phyloP scores from a whole-genome alignment of 78 protist genomes.

The Dictyostelium firmibasis region DNA sequence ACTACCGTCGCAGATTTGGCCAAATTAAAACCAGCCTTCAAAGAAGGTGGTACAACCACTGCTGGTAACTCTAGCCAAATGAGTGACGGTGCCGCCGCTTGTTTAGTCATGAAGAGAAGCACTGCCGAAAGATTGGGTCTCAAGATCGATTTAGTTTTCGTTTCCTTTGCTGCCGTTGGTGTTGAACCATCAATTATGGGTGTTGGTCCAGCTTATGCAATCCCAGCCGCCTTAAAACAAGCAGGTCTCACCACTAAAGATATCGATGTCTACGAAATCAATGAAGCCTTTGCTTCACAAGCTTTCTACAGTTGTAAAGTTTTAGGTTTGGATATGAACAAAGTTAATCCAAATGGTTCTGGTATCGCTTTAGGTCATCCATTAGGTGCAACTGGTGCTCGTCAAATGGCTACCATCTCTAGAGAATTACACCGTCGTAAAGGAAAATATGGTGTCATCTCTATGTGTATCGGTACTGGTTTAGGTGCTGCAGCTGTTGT shows the following conservation, averaged over 20 bases:
- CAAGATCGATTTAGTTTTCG: constrained; percentile 42
- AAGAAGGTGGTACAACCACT: constrained; percentile 86
- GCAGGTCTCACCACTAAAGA: constrained; percentile 91
- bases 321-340: constrained; percentile 65
- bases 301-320: constrained; percentile 76
- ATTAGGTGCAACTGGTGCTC: constrained; percentile 95
- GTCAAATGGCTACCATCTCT: constrained; percentile 59
- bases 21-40: constrained; percentile 83
- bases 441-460: constrained; percentile 60
- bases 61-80: constrained; percentile 90
- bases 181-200: constrained; percentile 88
- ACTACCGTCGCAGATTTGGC: constrained; percentile 59
- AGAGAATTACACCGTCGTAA: constrained; percentile 68
- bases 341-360: constrained; percentile 98
- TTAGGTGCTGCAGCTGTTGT: constrained; percentile 71
- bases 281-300: constrained; percentile 97
- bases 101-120: constrained; percentile 52
- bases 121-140: constrained; percentile 66
- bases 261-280: constrained; percentile 95
- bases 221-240: constrained; percentile 85
- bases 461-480: constrained; percentile 87
- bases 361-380: constrained; percentile 99
- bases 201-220: constrained; percentile 92
- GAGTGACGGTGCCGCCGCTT: constrained; percentile 88
- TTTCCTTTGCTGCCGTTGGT: constrained; percentile 78